Base-by-base conservation (phyloP, 2,329 filamentous ascomycete genomes). In the Lojkania enalia region DNA sequence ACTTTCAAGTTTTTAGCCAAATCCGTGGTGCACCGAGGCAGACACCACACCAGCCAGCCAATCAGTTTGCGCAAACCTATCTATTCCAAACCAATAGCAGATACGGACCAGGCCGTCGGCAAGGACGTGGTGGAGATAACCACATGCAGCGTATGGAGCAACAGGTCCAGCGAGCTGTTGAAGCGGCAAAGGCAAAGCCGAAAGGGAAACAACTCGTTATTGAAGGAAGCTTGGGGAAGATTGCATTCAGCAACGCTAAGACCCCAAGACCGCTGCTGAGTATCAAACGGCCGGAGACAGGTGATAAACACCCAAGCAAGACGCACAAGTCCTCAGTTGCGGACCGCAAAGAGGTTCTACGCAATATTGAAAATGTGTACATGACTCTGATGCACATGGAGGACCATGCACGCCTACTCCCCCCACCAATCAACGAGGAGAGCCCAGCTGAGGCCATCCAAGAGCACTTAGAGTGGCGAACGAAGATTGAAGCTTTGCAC, bases 131-230 rank as follows among this genome's bases (percentile, higher is more conserved):
- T 32, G 90, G 89, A 14, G 94, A 99, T 69, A 99, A 96, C 66
- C 94, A 99, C 64, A 89, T 97, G 75, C 94, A 97, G 69, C 86
- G 94, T 43, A 99, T 99, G 94, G 92, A 99, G 71, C 94, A 99
- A 71, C 94, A 99, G 71, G 95, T 99, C 11, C 92, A 96, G 68
- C 85, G 94, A 44, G 94, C 94, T 18, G 94, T 99, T 0, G 94
- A 99, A 66, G 94, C 94, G 1, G 94, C 94, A 40, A 99, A 97
- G 75, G 89, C 90, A 48, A 92, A 95, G 71, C 94, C 94, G 11
- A 99, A 99, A 78, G 96, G 95, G 66, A 95, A 95, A 63, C 91
- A 96, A 68, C 79, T 99, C 6, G 91, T 97, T 15, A 92, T 99
- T 47, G 92, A 96, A 65, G 94, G 94, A 19, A 96, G 90, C 63